Evolutionary conservation across 2,329 filamentous ascomycete species (phyloP), one percentile per base, ranked within the genome.

Genomic region (Pseudocercospora macadamiae): DNA sequence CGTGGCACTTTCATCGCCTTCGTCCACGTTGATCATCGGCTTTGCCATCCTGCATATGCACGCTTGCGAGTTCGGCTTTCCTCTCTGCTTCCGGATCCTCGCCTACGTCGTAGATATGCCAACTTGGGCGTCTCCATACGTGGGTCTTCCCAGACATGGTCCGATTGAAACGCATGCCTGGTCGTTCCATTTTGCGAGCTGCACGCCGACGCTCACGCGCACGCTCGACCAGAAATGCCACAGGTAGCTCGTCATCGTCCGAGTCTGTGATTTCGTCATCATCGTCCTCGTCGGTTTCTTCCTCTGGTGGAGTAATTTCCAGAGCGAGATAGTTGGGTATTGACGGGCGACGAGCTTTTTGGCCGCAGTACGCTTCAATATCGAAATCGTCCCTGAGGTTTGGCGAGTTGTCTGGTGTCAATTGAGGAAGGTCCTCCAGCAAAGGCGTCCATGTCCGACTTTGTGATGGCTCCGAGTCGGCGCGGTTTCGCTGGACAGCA

Each of bases 331-430:
- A 68, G 26, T 58, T 59, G 2, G 66, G 66, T n/a, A 67, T 51
- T n/a, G 30, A 62, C 10, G 64, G 51, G 26, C 55, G 48, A 42
- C 56, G 25, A 9, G 37, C 51, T 21, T 47, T 51, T 14, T 55
- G 39, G 9, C 60, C 53, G 48, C 59, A 62, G 54, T 63, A 61
- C 25, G 48, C 51, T 32, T 68, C 67, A 30, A 65, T 65, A 37
- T 70, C 70, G 42, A 70, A 57, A 26, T 70, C 64, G 45, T 72
- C 70, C 16, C 62, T 59, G 7, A 71, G 64, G 19, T 65, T 60
- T 3, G 71, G 71, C 5, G 70, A 72, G 52, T 60, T 65, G 58
- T 73, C 71, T 0, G 71, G 71, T 4, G 71, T 73, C 16, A 73
- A 65, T 42, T 60, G 64, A 1, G 71, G 71, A 9, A 71, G n/a